Percentiles rank a stretch among this genome's conserved stretches.
Evolutionary conservation across 1,139 yeast species (phyloP).

Genomic region (Zygoascus meyerae): DNA sequence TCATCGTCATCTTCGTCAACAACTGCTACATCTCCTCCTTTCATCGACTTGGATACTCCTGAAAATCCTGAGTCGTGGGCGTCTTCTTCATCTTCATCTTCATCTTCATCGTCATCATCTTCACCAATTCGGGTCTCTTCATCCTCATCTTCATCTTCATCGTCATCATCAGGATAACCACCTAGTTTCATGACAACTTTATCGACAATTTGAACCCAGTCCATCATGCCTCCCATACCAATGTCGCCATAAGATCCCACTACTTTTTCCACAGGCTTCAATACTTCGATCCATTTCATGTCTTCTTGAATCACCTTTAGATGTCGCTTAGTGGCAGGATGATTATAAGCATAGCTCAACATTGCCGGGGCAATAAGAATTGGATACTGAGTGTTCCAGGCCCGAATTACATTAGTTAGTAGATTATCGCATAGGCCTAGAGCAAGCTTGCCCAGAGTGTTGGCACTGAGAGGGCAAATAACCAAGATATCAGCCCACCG

Average conservation of each 20-base stretch:
- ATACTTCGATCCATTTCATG: conserved; percentile 85
- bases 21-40: conserved; percentile 31
- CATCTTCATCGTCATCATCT: conserved; percentile 36
- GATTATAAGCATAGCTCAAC: conserved; percentile 86
- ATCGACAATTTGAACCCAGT: conserved; percentile 89
- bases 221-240: conserved; percentile 97
- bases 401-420: conserved; percentile 79
- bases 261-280: conserved; percentile 89
- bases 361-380: conserved; percentile 87
- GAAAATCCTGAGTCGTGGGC: conserved; percentile 34
- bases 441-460: conserved; percentile 83
- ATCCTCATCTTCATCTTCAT: conserved; percentile 66
- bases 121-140: conserved; percentile 41
- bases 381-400: conserved; percentile 90
- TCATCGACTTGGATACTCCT: conserved; percentile 37
- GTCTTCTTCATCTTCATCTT: conserved; percentile 34
- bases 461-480: conserved; percentile 87
- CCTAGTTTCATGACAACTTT: conserved; percentile 76
- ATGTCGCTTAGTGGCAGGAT: conserved; percentile 81
- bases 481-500: conserved; percentile 93
- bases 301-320: conserved; percentile 68
- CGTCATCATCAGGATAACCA: conserved; percentile 85
- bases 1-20: conserved; percentile 14
- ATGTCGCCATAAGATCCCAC: conserved; percentile 91
- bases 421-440: conserved; percentile 86